phyloP scores from a whole-genome alignment of 2,329 filamentous ascomycete genomes.

The Fusarium tricinctum region DNA sequence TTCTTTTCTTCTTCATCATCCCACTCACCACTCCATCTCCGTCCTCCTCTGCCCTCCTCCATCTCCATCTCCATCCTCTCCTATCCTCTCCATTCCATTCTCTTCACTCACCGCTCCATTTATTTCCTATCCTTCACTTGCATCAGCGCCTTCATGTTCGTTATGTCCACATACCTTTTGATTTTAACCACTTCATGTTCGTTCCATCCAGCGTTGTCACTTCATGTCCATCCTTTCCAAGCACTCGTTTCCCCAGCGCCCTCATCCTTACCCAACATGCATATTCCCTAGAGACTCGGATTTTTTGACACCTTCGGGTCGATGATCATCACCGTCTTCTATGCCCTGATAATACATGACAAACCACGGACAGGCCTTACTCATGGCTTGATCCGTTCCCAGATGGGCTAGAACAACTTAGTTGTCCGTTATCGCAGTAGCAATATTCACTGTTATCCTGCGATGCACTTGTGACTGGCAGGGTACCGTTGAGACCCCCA shows the following conservation, averaged over 20 bases:
- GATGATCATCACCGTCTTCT: slow-evolving; percentile 27
- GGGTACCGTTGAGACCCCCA: background rate
- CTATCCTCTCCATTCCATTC: background rate
- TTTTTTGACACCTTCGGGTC: slow-evolving; percentile 18
- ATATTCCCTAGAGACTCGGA: slow-evolving; percentile 19
- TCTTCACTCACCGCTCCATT: background rate
- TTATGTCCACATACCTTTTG: background rate
- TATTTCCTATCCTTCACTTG: background rate
- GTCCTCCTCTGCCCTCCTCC: background rate
- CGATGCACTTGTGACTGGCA: slow-evolving; percentile 2
- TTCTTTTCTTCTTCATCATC: slow-evolving; percentile 19
- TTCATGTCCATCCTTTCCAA: background rate
- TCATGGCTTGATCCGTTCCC: slow-evolving; percentile 1
- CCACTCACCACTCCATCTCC: background rate
- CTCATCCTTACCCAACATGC: slow-evolving; percentile 25
- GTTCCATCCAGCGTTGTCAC: background rate
- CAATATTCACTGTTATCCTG: background rate
- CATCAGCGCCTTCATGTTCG: slow-evolving; percentile 1
- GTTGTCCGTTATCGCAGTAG: background rate
- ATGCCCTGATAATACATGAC: background rate
- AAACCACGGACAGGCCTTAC: background rate
- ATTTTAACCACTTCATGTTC: background rate
- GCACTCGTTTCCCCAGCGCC: background rate
- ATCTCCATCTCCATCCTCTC: background rate
- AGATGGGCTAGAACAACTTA: slow-evolving; percentile 1